Conservation (phyloP, 202 grass and related monocot genomes). For the Digitaria exilis region DNA sequence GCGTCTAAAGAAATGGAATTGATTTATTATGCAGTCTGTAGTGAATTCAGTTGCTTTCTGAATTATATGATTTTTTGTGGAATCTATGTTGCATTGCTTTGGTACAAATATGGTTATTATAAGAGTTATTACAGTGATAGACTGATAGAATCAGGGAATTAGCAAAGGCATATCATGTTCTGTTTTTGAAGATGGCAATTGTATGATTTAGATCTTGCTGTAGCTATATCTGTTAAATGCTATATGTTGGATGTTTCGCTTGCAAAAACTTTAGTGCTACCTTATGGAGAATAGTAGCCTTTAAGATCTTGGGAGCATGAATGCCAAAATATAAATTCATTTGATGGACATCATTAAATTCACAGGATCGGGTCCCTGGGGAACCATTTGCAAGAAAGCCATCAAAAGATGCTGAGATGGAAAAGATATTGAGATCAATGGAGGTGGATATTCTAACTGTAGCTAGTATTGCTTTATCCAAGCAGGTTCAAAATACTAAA, state of each 20-base stretch:
- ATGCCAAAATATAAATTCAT: conserved; percentile 8
- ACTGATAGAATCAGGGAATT: neutral
- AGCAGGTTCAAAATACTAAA: neutral
- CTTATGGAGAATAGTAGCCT: neutral
- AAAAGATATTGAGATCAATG: conserved; percentile 89
- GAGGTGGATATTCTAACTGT: conserved; percentile 54
- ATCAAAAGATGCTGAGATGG: conserved; percentile 95
- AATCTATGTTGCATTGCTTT: neutral
- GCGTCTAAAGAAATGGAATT: neutral
- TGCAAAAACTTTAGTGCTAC: neutral
- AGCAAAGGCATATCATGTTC: neutral
- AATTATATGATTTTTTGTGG: neutral
- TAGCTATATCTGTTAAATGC: neutral
- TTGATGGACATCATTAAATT: neutral
- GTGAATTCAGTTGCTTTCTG: conserved; percentile 13
- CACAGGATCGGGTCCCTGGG: conserved; percentile 79
- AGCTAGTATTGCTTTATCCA: neutral
- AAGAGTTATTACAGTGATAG: neutral
- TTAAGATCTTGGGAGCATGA: neutral
- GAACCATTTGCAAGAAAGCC: conserved; percentile 86
- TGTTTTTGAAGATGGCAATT: neutral
- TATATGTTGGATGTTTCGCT: neutral
- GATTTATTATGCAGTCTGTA: neutral
- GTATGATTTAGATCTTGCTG: neutral
- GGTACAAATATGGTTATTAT: neutral